Evolutionary conservation across 257 asterid species (phyloP).

Genomic region (Paraleonurus japonicus): DNA sequence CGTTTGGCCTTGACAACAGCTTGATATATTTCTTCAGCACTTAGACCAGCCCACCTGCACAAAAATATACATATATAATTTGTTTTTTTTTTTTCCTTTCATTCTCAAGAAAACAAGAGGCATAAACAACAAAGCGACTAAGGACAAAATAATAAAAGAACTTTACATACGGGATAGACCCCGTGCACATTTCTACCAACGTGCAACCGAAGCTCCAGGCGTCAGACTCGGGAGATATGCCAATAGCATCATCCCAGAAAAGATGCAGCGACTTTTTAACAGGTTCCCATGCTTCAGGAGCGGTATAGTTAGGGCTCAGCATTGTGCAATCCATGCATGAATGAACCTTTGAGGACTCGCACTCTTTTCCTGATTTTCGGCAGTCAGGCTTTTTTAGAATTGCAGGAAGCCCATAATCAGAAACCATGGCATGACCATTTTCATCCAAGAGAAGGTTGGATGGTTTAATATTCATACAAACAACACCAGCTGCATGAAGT

Average conservation of each 20-base stretch:
- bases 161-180: slow-evolving; percentile 89
- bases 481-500: slow-evolving; percentile 98
- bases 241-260: slow-evolving; percentile 98
- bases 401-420: slow-evolving; percentile 97
- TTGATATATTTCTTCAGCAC: slow-evolving; percentile 86
- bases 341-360: slow-evolving; percentile 75
- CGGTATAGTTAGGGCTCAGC: slow-evolving; percentile 95
- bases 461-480: slow-evolving; percentile 95
- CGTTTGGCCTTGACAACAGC: slow-evolving; percentile 78
- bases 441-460: slow-evolving; percentile 93
- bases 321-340: slow-evolving; percentile 99
- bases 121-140: slow-evolving; percentile 19
- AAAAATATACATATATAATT: slow-evolving; percentile 30
- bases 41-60: slow-evolving; percentile 92
- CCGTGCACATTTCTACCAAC: slow-evolving; percentile 98
- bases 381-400: slow-evolving; percentile 83
- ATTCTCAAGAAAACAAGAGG: slow-evolving; percentile 13
- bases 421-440: slow-evolving; percentile 89
- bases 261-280: slow-evolving; percentile 84
- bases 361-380: slow-evolving; percentile 76
- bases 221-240: slow-evolving; percentile 94
- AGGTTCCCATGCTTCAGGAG: slow-evolving; percentile 99
- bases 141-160: slow-evolving; percentile 15
- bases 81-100: slow-evolving; percentile 22
- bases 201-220: slow-evolving; percentile 99